A percentile compares a stretch with the other conserved stretches of the same genome.
phyloP scores from a whole-genome alignment of 148 eudicot species.

The Silene uniflora region DNA sequence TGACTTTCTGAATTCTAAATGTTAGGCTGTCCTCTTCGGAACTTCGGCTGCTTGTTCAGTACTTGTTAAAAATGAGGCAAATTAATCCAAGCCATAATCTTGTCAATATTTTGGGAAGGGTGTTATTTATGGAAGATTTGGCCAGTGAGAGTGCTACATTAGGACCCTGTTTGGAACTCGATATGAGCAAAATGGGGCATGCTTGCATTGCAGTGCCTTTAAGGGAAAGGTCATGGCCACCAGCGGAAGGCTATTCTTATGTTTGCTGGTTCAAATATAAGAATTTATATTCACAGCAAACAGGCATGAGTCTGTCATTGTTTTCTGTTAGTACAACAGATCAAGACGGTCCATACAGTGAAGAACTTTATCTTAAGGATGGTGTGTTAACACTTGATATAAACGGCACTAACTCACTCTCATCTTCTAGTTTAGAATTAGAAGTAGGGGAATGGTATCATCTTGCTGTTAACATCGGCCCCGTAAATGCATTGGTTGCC shows the following conservation, averaged over 20 bases:
- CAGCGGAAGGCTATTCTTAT: conserved; percentile 84
- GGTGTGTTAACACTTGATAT: conserved; percentile 71
- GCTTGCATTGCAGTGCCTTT: conserved; percentile 73
- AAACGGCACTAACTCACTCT: conserved; percentile 53
- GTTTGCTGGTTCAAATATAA: conserved; percentile 84
- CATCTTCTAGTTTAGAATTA: conserved; percentile 63
- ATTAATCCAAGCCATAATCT: conserved; percentile 45
- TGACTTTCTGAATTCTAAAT: conserved; percentile 14
- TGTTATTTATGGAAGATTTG: conserved; percentile 60
- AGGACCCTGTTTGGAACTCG: conserved; percentile 82
- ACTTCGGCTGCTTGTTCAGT: conserved; percentile 62
- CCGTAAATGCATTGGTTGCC: conserved; percentile 75
- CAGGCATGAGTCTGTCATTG: conserved; percentile 46
- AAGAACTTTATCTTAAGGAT: conserved; percentile 73
- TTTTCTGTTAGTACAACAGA: conserved; percentile 73
- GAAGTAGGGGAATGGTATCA: conserved; percentile 92
- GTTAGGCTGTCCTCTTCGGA: conserved; percentile 73
- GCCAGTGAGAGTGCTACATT: conserved; percentile 56
- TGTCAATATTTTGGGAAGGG: conserved; percentile 69
- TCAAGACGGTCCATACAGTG: conserved; percentile 48
- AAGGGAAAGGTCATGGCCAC: conserved; percentile 90
- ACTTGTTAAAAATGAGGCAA: conserved; percentile 65
- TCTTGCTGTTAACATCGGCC: conserved; percentile 77
- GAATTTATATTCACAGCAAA: conserved; percentile 53
- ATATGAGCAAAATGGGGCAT: conserved; percentile 85